Evolutionary conservation across 73 alveolate genomes (phyloP), one percentile per base, ranked within the genome.

Genomic region (Chromera velia): DNA sequence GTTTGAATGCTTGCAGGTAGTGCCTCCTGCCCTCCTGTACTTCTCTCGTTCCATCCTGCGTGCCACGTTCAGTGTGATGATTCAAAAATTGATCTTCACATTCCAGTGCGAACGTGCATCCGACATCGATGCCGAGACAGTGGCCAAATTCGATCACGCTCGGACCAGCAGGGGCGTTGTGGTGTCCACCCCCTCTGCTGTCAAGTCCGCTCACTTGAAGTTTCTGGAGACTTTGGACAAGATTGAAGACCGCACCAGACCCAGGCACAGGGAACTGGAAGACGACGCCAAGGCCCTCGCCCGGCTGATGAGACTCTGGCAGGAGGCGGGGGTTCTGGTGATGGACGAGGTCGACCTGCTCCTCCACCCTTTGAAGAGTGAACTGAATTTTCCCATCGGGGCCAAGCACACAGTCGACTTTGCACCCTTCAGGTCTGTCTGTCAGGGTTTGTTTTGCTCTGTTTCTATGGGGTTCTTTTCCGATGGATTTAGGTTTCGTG

Each of bases 341-440:
- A 73, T 73, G 80, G 81, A 9, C 22, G 71, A 76, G 83, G 83
- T 76, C 45, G 83, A 76, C 34, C 55, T 76, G 33, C 22, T 76
- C 49, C 33, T 76, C 70, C 70, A 76, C 31, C 83, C 83, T 0
- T 30, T 76, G 70, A 76, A 76, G 76, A 76, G 83, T 34, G 83
- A 76, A 34, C 64, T 76, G 55, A 76, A 76, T 48, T 76, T 75
- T 75, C 83, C 83, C 24, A 76, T 76, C 75, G 83, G 83, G 9
- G 28, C 46, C 46, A 40, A 4, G 22, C 22, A 40, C 55, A 40
- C n/a, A n/a, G n/a, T n/a, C n/a, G n/a, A n/a, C n/a, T n/a, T n/a
- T n/a, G n/a, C n/a, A n/a, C n/a, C n/a, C n/a, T n/a, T n/a, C n/a
- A n/a, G n/a, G n/a, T n/a, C n/a, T n/a, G n/a, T n/a, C n/a, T n/a